Base-by-base conservation (phyloP, 176 grass and related monocot genomes). In the Phoenix dactylifera region DNA sequence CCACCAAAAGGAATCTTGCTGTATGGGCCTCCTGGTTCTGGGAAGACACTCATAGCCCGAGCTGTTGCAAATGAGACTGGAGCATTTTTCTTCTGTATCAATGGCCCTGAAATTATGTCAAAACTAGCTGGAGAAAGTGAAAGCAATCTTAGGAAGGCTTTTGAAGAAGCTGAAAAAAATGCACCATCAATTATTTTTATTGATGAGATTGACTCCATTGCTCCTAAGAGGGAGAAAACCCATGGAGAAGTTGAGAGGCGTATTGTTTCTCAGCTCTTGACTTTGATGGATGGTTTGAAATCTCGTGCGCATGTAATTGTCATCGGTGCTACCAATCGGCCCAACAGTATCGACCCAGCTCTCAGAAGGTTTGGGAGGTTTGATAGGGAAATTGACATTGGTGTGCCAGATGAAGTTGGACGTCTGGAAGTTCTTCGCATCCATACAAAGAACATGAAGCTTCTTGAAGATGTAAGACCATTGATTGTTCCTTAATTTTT, bases 151-250 rank as follows among this genome's bases (percentile, higher is more conserved):
- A 59, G 57, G 24, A 59, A 59, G 24, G 57, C 57, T 29, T 59
- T 59, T 59, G 57, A 59, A 28, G 57, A 59, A 29, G 57, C 57
- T 59, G 57, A 59, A 22, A 59, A 59, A 59, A 59, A 59, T 59
- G 57, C 57, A 30, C 57, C 57, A 16, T 59, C 57, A 24, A 59
- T 64, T 50, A 66, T 79, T 1, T 85, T 85, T 58, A 73, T 85
- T 63, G 82, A 85, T 63, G 82, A 85, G 77, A 73, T 85, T 59
- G 77, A 85, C 72, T 69, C 77, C 26, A 80, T 85, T 54, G 77
- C 77, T 9, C 72, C 82, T 22, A 80, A 69, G 57, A 72, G 72
- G 53, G 82, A 85, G 15, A 85, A 80, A 77, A 73, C 82, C 0
- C 72, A 76, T 55, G 73, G 77, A 49, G 77, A 85, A 68, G 82